phyloP scores from a whole-genome alignment of 1,284 basidiomycete species.

The Sporisorium scitamineum region DNA sequence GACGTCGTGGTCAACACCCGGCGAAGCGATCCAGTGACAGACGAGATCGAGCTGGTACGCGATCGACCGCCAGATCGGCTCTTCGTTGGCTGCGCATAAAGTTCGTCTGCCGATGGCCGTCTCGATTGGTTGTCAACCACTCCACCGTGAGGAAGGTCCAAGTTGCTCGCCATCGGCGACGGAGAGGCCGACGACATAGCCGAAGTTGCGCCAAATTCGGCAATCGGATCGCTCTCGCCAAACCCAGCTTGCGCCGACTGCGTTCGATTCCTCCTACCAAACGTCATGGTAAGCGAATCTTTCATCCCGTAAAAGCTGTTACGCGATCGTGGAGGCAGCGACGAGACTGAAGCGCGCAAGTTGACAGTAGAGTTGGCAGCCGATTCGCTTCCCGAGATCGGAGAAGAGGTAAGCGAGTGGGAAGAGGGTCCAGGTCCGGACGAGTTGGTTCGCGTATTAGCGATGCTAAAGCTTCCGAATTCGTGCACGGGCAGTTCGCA shows the following conservation, averaged over 20 bases:
- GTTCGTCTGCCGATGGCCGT: slow-evolving; percentile 24
- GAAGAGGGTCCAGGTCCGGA: slow-evolving; percentile 11
- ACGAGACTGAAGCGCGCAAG: slow-evolving; percentile 13
- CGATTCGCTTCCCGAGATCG: slow-evolving; percentile 27
- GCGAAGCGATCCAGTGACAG: slow-evolving; percentile 45
- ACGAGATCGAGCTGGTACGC: slow-evolving; percentile 39
- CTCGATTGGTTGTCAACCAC: slow-evolving; percentile 6
- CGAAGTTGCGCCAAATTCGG: slow-evolving; percentile 21
- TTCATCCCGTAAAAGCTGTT: slow-evolving; percentile 42
- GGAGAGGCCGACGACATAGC: slow-evolving; percentile 24
- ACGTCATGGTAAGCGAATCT: slow-evolving; percentile 45
- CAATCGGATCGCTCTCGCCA: slow-evolving; percentile 11
- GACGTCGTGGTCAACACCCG: slow-evolving; percentile 39
- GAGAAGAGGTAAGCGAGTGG: slow-evolving; percentile 39
- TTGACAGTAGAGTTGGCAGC: slow-evolving; percentile 31
- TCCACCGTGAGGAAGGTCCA: slow-evolving; percentile 22
- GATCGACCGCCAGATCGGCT: slow-evolving; percentile 18
- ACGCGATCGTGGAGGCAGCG: slow-evolving; percentile 29
- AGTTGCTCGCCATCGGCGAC: slow-evolving; percentile 36
- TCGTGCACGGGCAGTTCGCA: slow-evolving; percentile 41
- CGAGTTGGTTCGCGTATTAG: slow-evolving; percentile 15
- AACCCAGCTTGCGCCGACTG: slow-evolving; percentile 31
- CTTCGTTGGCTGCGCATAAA: slow-evolving; percentile 12
- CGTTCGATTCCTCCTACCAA: slow-evolving; percentile 30
- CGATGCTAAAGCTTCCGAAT: slow-evolving; percentile 28